These are phyloP conservation scores for Purshia tridentata DNA, from an alignment of 306 rosid species.

Conservation along the genomic window DNA sequence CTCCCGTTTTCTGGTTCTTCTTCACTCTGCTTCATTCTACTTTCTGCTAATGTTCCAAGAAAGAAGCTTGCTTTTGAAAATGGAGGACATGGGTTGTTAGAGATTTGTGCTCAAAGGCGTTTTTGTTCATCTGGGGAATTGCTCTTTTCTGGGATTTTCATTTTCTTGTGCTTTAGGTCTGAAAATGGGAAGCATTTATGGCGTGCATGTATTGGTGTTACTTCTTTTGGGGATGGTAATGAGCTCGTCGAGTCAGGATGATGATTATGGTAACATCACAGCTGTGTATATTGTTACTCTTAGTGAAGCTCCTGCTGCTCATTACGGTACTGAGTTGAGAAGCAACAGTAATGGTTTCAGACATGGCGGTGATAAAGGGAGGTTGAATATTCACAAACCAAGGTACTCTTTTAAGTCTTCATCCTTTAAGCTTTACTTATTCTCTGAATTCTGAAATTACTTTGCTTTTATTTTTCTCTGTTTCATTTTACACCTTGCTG, in stretches of 20 bases:
- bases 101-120: conserved; percentile 16
- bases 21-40: neutral
- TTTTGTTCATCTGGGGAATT: conserved; percentile 25
- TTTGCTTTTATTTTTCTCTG: neutral
- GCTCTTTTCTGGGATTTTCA: conserved; percentile 20
- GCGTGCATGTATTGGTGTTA: conserved; percentile 40
- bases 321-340: conserved; percentile 52
- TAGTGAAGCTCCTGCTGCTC: conserved; percentile 61
- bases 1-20: conserved; percentile 28
- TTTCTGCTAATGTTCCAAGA: conserved; percentile 15
- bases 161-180: conserved; percentile 24
- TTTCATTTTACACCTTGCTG: neutral
- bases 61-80: conserved; percentile 29
- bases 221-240: conserved; percentile 44
- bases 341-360: conserved; percentile 35
- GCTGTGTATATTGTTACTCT: conserved; percentile 82
- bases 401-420: conserved; percentile 43
- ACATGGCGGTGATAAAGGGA: conserved; percentile 42
- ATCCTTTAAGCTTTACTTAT: neutral
- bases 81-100: conserved; percentile 41
- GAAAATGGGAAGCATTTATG: conserved; percentile 46
- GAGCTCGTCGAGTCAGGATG: conserved; percentile 47
- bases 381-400: conserved; percentile 61
- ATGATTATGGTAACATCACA: conserved; percentile 43
- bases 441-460: neutral